These are phyloP conservation scores for Saturnispora kantuleensis DNA, from an alignment of 805 yeast species.

Conservation along the genomic window DNA sequence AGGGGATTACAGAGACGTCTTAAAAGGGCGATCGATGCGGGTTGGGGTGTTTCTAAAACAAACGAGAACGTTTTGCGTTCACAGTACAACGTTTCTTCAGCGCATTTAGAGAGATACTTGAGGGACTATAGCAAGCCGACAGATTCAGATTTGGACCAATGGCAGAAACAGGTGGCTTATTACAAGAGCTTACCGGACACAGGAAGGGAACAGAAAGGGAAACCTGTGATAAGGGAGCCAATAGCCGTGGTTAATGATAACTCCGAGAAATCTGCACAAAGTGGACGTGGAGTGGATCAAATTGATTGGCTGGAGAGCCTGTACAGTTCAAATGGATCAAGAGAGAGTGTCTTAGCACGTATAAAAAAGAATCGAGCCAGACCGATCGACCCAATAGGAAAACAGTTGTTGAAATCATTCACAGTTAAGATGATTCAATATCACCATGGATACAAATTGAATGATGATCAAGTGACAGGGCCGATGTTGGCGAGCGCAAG, in stretches of 20 bases:
- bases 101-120: conserved; percentile 3
- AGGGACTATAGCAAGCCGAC: conserved; percentile 4
- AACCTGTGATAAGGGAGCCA: not conserved
- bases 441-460: conserved; percentile 1
- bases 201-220: not conserved
- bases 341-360: not conserved
- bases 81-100: conserved; percentile 2
- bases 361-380: not conserved
- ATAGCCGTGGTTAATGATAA: not conserved
- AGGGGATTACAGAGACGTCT: conserved; percentile 1
- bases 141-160: not conserved
- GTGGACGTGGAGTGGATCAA: too few relatives aligned
- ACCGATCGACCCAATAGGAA: not conserved
- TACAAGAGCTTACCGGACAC: not conserved
- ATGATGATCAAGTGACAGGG: not conserved
- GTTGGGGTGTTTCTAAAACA: conserved; percentile 4
- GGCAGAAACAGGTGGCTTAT: conserved; percentile 1
- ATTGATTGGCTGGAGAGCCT: too few relatives aligned
- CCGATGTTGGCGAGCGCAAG: not conserved
- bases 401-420: not conserved
- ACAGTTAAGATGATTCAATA: not conserved
- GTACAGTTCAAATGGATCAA: not conserved
- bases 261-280: too few relatives aligned
- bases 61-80: not conserved
- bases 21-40: conserved; percentile 1